Evolutionary conservation across 352 stramenopile species (phyloP), one percentile per base, ranked within the genome.

Genomic region (Peronospora farinosa): DNA sequence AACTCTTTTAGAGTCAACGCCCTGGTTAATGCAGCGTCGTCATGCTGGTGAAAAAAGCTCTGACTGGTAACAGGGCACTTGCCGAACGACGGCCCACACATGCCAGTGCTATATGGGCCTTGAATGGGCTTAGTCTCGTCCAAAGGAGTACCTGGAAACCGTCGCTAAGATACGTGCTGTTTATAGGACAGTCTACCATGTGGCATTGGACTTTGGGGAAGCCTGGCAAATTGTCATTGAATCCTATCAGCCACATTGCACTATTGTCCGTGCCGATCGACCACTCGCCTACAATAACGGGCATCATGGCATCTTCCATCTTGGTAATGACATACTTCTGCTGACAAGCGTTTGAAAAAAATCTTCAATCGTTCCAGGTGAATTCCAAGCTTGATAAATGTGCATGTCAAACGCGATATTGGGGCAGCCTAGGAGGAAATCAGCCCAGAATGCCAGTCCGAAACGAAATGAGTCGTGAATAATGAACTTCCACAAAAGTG

Each of bases 381-480:
- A 74, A 64, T 87, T 88, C 76, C 80, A 88, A 19, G 82, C 84
- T 67, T 98, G 92, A 65, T 98, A 98, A 45, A 98, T 97, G 70
- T 98, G 95, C 41, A 91, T 98, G 61, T 98, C 95, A 7, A 98
- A 59, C 10, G 89, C 92, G 57, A 96, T 95, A 60, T 97, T 91
- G 12, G 91, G 88, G 60, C 92, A 97, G 2, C 68, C 65, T 52
- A 73, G 77, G 58, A 91, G 81, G 57, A 93, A 91, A 7, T 76
- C 45, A 45, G 64, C 70, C 78, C 78, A 91, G 56, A 77, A 80
- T 30, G 74, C 41, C 10, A 86, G 43, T 16, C 70, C 73, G 46
- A 98, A 97, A 23, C 90, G 83, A 73, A 98, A 98, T 38, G 87
- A 97, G 74, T 98, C 92, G 72, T 98, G 92, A 47, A 98, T 89